phyloP scores from a whole-genome alignment of 2,329 filamentous ascomycete species.

The Phialophora chinensis region DNA sequence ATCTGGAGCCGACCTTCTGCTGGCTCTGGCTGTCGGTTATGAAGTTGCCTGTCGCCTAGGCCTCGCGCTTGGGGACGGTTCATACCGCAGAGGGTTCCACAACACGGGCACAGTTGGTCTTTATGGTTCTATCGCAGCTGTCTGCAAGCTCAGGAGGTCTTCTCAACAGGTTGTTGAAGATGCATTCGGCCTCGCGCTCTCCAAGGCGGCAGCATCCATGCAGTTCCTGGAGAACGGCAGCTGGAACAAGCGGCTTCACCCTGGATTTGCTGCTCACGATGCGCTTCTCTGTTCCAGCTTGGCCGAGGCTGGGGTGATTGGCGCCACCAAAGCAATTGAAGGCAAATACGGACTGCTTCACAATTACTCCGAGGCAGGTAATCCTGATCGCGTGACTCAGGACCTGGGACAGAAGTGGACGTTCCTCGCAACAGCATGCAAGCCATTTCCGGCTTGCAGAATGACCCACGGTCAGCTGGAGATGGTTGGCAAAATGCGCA shows the following conservation, averaged over 20 bases:
- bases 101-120: conserved; percentile 45
- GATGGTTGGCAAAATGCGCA: conserved; percentile 22
- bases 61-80: conserved; percentile 42
- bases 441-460: conserved; percentile 33
- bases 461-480: conserved; percentile 33
- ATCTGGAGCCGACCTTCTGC: conserved; percentile 24
- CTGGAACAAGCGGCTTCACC: conserved; percentile 48
- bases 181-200: conserved; percentile 46
- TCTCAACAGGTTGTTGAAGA: conserved; percentile 38
- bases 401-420: conserved; percentile 29
- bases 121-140: conserved; percentile 44
- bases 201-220: conserved; percentile 46
- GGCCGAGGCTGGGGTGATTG: conserved; percentile 43
- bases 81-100: conserved; percentile 46
- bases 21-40: conserved; percentile 42
- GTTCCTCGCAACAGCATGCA: conserved; percentile 26
- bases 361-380: conserved; percentile 3
- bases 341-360: conserved; percentile 28
- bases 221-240: conserved; percentile 47
- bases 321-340: conserved; percentile 26
- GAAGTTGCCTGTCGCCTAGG: conserved; percentile 42
- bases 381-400: neutral
- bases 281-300: conserved; percentile 44
- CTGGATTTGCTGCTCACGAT: conserved; percentile 47
- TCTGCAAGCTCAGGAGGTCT: conserved; percentile 40